A percentile compares a stretch with the other conserved stretches of the same genome.
Evolutionary conservation across 306 rosid genomes (phyloP).

Genomic region (Trifolium fragiferum): DNA sequence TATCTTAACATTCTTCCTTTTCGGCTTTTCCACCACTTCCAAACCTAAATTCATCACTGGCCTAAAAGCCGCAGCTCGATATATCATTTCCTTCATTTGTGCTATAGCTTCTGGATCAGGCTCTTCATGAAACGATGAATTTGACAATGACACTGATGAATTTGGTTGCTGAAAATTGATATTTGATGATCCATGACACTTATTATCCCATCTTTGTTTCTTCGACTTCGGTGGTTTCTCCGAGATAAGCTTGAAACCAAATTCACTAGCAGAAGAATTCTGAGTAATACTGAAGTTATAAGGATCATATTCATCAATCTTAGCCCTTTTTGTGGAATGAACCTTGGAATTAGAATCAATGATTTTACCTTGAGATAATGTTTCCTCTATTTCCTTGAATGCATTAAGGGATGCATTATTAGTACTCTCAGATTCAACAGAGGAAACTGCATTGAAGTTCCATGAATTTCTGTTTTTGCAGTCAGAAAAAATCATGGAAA

Average conservation of each 20-base stretch:
- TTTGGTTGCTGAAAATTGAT: constrained; percentile 85
- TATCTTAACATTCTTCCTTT: constrained; percentile 87
- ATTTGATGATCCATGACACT: constrained; percentile 69
- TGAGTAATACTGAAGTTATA: constrained; percentile 48
- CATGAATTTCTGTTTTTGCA: constrained; percentile 65
- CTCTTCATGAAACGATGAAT: constrained; percentile 59
- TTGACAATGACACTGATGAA: constrained; percentile 53
- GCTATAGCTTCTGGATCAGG: constrained; percentile 93
- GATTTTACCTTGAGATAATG: constrained; percentile 44
- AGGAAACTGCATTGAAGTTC: constrained; percentile 62
- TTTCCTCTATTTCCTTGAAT: constrained; percentile 50
- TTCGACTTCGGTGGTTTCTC: constrained; percentile 61
- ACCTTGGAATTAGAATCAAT: constrained; percentile 34
- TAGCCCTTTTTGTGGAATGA: constrained; percentile 53
- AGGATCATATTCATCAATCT: constrained; percentile 33
- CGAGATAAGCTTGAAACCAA: constrained; percentile 66
- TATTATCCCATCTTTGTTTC: constrained; percentile 71
- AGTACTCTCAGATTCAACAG: constrained; percentile 68
- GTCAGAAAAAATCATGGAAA: constrained; percentile 65
- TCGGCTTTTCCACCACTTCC: constrained; percentile 80
- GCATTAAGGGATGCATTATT: too few relatives aligned
- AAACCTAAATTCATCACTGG: constrained; percentile 87
- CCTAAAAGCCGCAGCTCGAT: constrained; percentile 86
- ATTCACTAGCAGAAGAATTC: constrained; percentile 51
- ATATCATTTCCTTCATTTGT: constrained; percentile 98